Percentiles rank a stretch among this genome's conserved stretches.
These are phyloP conservation scores for Paramarasmius palmivorus DNA, from an alignment of 1,284 basidiomycete species.

Conservation along the genomic window DNA sequence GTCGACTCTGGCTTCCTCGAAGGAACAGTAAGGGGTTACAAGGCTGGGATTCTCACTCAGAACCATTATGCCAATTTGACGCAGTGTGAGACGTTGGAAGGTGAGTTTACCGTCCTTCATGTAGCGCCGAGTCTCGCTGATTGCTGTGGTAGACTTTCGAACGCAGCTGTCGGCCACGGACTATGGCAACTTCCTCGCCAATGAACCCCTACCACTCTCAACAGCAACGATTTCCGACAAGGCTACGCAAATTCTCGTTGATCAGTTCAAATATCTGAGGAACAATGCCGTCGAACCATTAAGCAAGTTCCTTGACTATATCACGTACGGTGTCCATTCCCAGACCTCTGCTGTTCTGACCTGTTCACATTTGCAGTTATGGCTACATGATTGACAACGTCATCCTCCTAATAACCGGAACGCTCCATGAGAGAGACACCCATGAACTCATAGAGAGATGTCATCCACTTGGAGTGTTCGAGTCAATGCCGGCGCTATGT, in stretches of 20 bases:
- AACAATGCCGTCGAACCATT: conserved; percentile 91
- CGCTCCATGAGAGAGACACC: conserved; percentile 95
- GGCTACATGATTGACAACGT: conserved; percentile 99
- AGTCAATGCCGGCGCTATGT: conserved; percentile 98
- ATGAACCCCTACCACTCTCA: conserved; percentile 93
- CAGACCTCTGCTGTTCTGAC: conserved; percentile 11
- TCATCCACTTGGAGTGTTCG: conserved; percentile 96
- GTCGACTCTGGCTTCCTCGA: conserved; percentile 86
- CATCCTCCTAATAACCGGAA: conserved; percentile 96
- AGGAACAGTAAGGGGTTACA: conserved; percentile 94
- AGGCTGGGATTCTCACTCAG: conserved; percentile 87
- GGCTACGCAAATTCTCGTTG: conserved; percentile 92
- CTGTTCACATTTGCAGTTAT: conserved; percentile 54
- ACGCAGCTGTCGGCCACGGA: conserved; percentile 95
- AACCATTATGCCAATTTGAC: conserved; percentile 92
- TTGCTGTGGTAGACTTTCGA: conserved; percentile 68
- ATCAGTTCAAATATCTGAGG: conserved; percentile 95
- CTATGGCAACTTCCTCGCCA: conserved; percentile 98
- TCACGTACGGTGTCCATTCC: conserved; percentile 73
- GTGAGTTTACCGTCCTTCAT: conserved; percentile 42
- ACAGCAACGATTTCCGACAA: conserved; percentile 95
- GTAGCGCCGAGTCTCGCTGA: background rate
- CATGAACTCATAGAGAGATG: conserved; percentile 96
- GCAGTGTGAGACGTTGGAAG: conserved; percentile 98
- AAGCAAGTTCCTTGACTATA: conserved; percentile 94